Percentiles rank a stretch among this genome's conserved stretches.
Conservation (phyloP, 192 early-diverging fungal species). For the Oehlia diaphana region DNA sequence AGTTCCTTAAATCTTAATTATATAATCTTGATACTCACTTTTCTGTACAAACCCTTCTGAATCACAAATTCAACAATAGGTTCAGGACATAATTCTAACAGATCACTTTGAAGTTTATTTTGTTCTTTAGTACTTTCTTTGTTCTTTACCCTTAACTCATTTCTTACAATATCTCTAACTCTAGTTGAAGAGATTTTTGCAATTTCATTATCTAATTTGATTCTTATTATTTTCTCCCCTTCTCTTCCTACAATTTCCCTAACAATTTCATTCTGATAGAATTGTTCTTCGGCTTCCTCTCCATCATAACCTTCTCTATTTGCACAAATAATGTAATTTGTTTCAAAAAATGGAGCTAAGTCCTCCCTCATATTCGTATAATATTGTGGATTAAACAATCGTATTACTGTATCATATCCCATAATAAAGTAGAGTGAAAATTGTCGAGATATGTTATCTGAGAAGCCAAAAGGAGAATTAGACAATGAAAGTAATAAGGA, state of each 20-base stretch:
- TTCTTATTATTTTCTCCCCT: neutral
- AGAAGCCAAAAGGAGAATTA: neutral
- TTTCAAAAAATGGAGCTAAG: slow-evolving; percentile 61
- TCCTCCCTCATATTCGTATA: slow-evolving; percentile 50
- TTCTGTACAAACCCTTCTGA: neutral
- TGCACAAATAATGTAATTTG: slow-evolving; percentile 46
- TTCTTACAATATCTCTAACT: neutral
- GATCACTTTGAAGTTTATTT: no score
- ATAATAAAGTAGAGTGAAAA: slow-evolving; percentile 65
- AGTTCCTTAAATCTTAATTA: neutral
- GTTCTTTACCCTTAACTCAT: neutral
- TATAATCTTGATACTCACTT: neutral
- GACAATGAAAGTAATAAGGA: neutral
- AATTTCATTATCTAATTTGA: slow-evolving; percentile 18
- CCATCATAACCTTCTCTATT: slow-evolving; percentile 41
- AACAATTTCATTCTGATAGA: neutral
- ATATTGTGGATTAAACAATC: slow-evolving; percentile 76
- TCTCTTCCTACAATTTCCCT: neutral
- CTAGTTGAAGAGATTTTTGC: slow-evolving; percentile 4
- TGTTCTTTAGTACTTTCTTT: no score
- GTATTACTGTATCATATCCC: slow-evolving; percentile 78
- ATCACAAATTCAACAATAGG: neutral
- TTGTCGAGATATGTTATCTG: slow-evolving; percentile 12
- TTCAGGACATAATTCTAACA: neutral
- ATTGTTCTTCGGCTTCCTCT: neutral